Percentiles rank a stretch among this genome's conserved stretches.
Conservation (phyloP, 495 filamentous ascomycete species). For the Penicillium cinerascens region DNA sequence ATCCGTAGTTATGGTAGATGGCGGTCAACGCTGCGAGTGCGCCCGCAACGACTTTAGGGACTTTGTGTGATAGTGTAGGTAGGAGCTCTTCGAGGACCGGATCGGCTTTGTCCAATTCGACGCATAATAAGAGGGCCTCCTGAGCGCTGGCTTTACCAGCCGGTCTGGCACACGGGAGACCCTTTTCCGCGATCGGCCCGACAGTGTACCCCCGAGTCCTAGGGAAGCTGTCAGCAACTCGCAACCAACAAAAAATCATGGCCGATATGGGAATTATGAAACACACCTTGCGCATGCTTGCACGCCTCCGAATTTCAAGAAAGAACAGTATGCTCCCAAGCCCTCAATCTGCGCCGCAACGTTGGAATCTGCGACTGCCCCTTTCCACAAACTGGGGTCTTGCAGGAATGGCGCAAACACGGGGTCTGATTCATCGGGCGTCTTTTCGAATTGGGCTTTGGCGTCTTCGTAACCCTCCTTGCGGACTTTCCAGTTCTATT, state of each 20-base stretch:
- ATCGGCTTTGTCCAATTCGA: slow-evolving; percentile 83
- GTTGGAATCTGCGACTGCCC: slow-evolving; percentile 90
- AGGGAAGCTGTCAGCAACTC: slow-evolving; percentile 4
- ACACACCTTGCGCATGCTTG: slow-evolving; percentile 70
- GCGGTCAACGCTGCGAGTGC: slow-evolving; percentile 72
- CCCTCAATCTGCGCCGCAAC: slow-evolving; percentile 96
- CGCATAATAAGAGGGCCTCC: slow-evolving; percentile 82
- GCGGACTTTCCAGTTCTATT: slow-evolving; percentile 90
- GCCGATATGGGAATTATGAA: neutral
- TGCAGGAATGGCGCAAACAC: slow-evolving; percentile 82
- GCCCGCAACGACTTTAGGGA: slow-evolving; percentile 89
- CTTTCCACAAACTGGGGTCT: slow-evolving; percentile 85
- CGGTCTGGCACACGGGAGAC: slow-evolving; percentile 78
- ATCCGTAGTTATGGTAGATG: slow-evolving; percentile 90
- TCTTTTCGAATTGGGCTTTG: slow-evolving; percentile 76
- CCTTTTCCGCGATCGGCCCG: slow-evolving; percentile 83
- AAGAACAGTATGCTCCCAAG: slow-evolving; percentile 79
- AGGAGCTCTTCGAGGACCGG: slow-evolving; percentile 89
- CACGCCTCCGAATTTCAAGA: slow-evolving; percentile 79
- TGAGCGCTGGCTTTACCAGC: slow-evolving; percentile 82
- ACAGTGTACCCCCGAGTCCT: slow-evolving; percentile 75
- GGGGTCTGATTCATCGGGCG: slow-evolving; percentile 82
- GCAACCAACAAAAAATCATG: neutral
- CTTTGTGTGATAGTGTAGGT: slow-evolving; percentile 82
- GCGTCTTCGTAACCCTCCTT: slow-evolving; percentile 95